These are phyloP conservation scores for Aspergillus nomiae DNA, from an alignment of 2,329 filamentous ascomycete genomes.

Conservation along the genomic window DNA sequence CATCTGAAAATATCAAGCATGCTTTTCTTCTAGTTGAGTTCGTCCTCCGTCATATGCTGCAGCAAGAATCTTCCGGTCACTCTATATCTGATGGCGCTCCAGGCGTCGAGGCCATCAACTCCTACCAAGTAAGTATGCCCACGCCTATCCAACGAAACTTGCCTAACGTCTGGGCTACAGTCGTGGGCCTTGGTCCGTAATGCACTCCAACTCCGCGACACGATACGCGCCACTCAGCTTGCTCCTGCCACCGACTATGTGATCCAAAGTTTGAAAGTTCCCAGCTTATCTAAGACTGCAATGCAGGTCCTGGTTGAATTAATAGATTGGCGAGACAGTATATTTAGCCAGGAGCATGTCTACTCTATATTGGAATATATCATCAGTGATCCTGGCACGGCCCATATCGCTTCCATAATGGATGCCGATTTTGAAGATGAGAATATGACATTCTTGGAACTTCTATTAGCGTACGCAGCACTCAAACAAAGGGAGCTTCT, in stretches of 20 bases:
- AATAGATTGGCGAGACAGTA: conserved; percentile 29
- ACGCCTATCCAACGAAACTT: neutral
- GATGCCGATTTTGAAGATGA: conserved; percentile 41
- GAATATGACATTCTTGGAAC: conserved; percentile 42
- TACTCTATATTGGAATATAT: conserved; percentile 36
- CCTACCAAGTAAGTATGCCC: conserved; percentile 36
- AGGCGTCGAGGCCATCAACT: conserved; percentile 37
- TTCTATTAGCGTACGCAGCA: conserved; percentile 40
- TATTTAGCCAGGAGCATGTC: conserved; percentile 30
- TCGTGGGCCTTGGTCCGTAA: conserved; percentile 39
- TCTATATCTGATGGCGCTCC: conserved; percentile 24
- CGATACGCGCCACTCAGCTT: conserved; percentile 22
- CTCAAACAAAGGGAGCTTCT: conserved; percentile 35
- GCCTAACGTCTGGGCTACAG: conserved; percentile 22
- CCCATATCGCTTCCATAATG: conserved; percentile 34
- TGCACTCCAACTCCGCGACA: conserved; percentile 24
- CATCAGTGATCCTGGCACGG: conserved; percentile 34
- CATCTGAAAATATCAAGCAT: conserved; percentile 37
- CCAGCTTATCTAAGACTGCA: conserved; percentile 31
- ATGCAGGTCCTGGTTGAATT: conserved; percentile 39
- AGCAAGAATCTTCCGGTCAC: conserved; percentile 23
- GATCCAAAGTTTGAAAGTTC: conserved; percentile 28
- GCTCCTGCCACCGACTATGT: conserved; percentile 25
- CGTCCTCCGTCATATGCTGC: conserved; percentile 34
- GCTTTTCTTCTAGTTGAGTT: conserved; percentile 40